phyloP scores from a whole-genome alignment of 2,329 filamentous ascomycete species.

The Neospermospora avenae region DNA sequence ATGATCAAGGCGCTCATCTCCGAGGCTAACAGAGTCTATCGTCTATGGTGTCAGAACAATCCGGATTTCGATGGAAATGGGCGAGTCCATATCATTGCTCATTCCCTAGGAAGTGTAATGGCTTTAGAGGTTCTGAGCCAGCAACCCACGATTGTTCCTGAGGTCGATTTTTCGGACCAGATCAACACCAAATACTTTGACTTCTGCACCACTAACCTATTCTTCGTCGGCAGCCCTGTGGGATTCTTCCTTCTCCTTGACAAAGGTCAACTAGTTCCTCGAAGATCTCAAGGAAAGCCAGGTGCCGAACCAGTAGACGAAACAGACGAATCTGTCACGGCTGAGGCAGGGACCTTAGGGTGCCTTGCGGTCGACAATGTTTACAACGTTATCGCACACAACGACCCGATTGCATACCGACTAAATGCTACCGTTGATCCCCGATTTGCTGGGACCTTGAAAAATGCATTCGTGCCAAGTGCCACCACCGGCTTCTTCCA shows the following conservation, averaged over 20 bases:
- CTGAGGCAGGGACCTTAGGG: conserved; percentile 76
- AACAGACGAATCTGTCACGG: conserved; percentile 59
- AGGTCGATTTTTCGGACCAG: conserved; percentile 42
- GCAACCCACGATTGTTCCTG: conserved; percentile 72
- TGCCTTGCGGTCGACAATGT: conserved; percentile 94
- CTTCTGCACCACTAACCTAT: conserved; percentile 87
- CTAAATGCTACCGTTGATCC: conserved; percentile 88
- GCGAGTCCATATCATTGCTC: conserved; percentile 86
- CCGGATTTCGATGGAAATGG: conserved; percentile 77
- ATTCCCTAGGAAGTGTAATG: conserved; percentile 94
- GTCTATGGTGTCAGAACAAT: conserved; percentile 92
- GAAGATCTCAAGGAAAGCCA: conserved; percentile 71
- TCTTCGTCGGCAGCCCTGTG: conserved; percentile 84
- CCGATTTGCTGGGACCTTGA: conserved; percentile 72
- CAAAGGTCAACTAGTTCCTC: conserved; percentile 66
- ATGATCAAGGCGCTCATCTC: conserved; percentile 87
- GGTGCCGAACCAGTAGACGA: conserved; percentile 64
- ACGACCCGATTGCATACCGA: conserved; percentile 81
- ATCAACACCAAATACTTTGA: conserved; percentile 66
- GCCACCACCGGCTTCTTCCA: conserved; percentile 63
- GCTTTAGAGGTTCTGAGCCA: conserved; percentile 85
- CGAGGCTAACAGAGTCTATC: conserved; percentile 94
- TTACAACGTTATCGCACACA: conserved; percentile 79
- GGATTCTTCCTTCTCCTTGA: conserved; percentile 92
- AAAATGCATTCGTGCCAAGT: conserved; percentile 74